Conservation (phyloP, 345 rosid species). For the Raphanus raphanistrum region DNA sequence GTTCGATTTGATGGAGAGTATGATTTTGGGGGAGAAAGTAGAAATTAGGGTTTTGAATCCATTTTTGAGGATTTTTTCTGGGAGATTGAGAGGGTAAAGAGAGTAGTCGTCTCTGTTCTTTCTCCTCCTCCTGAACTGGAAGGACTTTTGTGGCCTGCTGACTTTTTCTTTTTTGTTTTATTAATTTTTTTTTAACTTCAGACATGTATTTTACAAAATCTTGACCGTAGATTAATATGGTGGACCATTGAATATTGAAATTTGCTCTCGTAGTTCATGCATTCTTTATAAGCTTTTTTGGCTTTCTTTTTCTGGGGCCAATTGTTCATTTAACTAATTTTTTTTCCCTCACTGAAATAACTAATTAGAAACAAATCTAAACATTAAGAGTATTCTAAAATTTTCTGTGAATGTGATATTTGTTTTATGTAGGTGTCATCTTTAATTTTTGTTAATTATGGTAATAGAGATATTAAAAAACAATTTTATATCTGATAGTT, state of each 20-base stretch:
- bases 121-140: constrained; percentile 26
- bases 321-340: constrained; percentile 1
- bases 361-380: neutral
- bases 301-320: constrained; percentile 17
- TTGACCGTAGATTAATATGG: constrained; percentile 24
- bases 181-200: neutral
- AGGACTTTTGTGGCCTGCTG: constrained; percentile 35
- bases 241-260: constrained; percentile 14
- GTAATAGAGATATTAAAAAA: too few relatives aligned
- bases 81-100: neutral
- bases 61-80: neutral
- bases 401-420: neutral
- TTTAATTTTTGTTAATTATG: too few relatives aligned
- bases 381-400: neutral
- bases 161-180: neutral
- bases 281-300: neutral
- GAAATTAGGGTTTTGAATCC: constrained; percentile 20
- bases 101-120: constrained; percentile 29
- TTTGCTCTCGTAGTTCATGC: neutral
- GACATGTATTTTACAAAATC: neutral
- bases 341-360: neutral
- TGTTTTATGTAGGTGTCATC: neutral
- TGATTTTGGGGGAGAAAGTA: neutral
- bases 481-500: too few relatives aligned
- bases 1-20: neutral